phyloP scores from a whole-genome alignment of 164 flowering plant species.

The Magnolia officinalis region DNA sequence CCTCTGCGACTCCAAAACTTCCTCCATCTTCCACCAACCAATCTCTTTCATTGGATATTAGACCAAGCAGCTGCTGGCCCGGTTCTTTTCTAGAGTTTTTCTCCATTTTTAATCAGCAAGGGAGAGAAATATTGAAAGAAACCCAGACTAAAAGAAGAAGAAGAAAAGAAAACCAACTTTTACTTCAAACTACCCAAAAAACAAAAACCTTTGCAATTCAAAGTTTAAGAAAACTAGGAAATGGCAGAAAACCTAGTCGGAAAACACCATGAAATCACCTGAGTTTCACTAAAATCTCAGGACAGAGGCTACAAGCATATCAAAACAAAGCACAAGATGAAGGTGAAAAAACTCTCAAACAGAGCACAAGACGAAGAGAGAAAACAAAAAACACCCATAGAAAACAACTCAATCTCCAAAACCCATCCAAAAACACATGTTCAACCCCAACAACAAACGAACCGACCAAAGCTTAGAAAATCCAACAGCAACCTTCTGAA shows the following conservation, averaged over 20 bases:
- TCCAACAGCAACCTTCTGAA: background rate
- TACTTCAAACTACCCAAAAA: background rate
- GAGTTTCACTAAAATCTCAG: background rate
- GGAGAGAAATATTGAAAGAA: background rate
- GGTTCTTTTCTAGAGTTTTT: conserved; percentile 34
- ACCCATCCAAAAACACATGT: background rate
- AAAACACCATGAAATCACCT: background rate
- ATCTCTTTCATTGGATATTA: conserved; percentile 46
- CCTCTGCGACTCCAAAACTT: conserved; percentile 41
- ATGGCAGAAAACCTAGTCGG: background rate
- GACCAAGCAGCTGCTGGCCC: conserved; percentile 47
- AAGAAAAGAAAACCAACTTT: background rate
- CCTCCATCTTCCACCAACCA: conserved; percentile 34
- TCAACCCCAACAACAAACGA: conserved; percentile 5
- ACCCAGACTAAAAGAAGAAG: conserved; percentile 2
- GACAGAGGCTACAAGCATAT: background rate
- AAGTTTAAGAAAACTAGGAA: background rate
- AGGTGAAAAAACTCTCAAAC: background rate
- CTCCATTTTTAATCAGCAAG: conserved; percentile 30
- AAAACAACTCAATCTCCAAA: background rate
- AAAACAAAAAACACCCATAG: background rate
- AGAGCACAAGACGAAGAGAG: background rate
- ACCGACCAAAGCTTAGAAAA: background rate
- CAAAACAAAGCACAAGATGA: background rate
- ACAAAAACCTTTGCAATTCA: background rate